Evolutionary conservation across 768 basidiomycete species (phyloP).

Genomic region (Candolleomyces aberdarensis): DNA sequence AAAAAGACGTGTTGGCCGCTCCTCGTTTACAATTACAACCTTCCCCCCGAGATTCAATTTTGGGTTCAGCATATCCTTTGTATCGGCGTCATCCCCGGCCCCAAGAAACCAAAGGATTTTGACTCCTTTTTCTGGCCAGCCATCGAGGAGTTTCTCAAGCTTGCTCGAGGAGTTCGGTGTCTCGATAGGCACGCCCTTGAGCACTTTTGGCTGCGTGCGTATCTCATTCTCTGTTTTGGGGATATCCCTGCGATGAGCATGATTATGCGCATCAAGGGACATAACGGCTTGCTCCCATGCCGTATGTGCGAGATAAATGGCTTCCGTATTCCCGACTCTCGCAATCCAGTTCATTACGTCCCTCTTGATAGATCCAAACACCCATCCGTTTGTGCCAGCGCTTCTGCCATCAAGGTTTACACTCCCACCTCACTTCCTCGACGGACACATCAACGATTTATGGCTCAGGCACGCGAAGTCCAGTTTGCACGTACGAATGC

Average conservation of each 20-base stretch:
- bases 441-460: slow-evolving; percentile 26
- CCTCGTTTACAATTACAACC: slow-evolving; percentile 37
- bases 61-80: slow-evolving; percentile 25
- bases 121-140: slow-evolving; percentile 16
- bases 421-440: slow-evolving; percentile 31
- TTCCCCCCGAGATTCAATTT: slow-evolving; percentile 31
- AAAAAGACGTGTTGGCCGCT: slow-evolving; percentile 37
- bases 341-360: slow-evolving; percentile 21
- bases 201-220: slow-evolving; percentile 15
- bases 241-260: slow-evolving; percentile 20
- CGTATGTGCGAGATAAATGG: slow-evolving; percentile 34
- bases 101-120: slow-evolving; percentile 14
- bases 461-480: slow-evolving; percentile 20
- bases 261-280: slow-evolving; percentile 37
- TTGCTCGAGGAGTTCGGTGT: slow-evolving; percentile 32
- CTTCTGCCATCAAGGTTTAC: slow-evolving; percentile 12
- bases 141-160: slow-evolving; percentile 31
- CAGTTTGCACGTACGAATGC: slow-evolving; percentile 18
- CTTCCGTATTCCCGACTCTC: slow-evolving; percentile 8
- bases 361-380: slow-evolving; percentile 23
- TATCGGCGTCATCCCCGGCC: slow-evolving; percentile 36
- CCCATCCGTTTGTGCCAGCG: slow-evolving; percentile 11
- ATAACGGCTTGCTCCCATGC: slow-evolving; percentile 33
- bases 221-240: slow-evolving; percentile 17
- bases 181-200: slow-evolving; percentile 14